A percentile compares a stretch with the other conserved stretches of the same genome.
These are phyloP conservation scores for Magnolia changhungtana DNA, from an alignment of 164 flowering plant species.

Conservation along the genomic window DNA sequence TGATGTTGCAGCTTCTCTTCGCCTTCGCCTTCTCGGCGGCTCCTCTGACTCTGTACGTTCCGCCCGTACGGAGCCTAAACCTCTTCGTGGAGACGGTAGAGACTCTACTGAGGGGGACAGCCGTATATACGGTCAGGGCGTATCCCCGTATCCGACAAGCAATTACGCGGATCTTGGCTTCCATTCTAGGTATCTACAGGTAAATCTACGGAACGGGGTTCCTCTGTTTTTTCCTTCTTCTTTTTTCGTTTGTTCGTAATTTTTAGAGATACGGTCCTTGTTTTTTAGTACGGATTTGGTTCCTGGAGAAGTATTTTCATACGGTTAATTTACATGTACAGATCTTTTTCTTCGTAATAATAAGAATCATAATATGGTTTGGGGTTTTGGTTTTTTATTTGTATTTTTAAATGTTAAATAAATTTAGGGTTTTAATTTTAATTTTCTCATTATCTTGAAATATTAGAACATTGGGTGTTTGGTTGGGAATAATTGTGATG, in stretches of 20 bases:
- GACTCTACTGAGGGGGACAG: slow-evolving; percentile 38
- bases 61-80: slow-evolving; percentile 70
- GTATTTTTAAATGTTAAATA: too few relatives aligned
- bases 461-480: too few relatives aligned
- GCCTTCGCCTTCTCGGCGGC: slow-evolving; percentile 74
- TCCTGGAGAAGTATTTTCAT: neutral
- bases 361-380: too few relatives aligned
- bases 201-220: slow-evolving; percentile 12
- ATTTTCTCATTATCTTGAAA: too few relatives aligned
- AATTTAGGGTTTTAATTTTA: too few relatives aligned
- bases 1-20: slow-evolving; percentile 66
- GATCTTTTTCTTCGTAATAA: too few relatives aligned
- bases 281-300: neutral
- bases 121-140: slow-evolving; percentile 29
- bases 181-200: slow-evolving; percentile 34
- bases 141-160: slow-evolving; percentile 56
- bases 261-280: neutral
- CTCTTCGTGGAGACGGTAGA: slow-evolving; percentile 71
- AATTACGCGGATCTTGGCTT: slow-evolving; percentile 42
- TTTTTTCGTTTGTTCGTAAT: neutral
- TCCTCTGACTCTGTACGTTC: slow-evolving; percentile 68
- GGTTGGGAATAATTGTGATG: too few relatives aligned
- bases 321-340: neutral
- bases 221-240: neutral
- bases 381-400: too few relatives aligned